Conservation (phyloP, 179 eudicot species). For the Drosera spatulata region DNA sequence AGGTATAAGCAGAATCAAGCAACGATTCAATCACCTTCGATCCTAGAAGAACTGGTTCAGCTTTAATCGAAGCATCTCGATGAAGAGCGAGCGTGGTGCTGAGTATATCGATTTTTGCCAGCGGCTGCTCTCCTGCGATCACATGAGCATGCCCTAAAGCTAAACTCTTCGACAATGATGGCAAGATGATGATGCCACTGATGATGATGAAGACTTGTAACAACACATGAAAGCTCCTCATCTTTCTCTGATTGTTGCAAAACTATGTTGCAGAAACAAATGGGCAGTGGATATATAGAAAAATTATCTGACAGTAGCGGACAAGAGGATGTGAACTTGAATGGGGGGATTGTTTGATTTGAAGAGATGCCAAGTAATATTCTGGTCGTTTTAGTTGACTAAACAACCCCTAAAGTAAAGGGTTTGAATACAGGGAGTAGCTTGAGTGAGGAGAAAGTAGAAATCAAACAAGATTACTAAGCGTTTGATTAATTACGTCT, state of each 20-base stretch:
- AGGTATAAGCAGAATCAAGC: background rate
- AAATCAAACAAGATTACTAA: no score
- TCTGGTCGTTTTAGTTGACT: no score
- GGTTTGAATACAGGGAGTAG: no score
- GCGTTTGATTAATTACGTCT: no score
- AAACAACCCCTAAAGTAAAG: no score
- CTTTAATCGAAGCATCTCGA: constrained; percentile 37
- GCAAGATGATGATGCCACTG: background rate
- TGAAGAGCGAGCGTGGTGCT: constrained; percentile 23
- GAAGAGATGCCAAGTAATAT: no score
- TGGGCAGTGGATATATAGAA: no score
- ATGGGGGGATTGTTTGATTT: no score
- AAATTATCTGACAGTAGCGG: no score
- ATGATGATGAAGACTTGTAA: constrained; percentile 2
- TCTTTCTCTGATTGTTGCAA: background rate
- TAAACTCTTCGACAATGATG: constrained; percentile 9
- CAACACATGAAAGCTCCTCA: constrained; percentile 1
- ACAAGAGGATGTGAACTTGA: no score
- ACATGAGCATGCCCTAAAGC: constrained; percentile 12
- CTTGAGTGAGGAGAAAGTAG: no score
- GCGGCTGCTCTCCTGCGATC: constrained; percentile 44
- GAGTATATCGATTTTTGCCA: constrained; percentile 55
- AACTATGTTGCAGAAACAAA: no score
- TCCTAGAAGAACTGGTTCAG: constrained; percentile 54
- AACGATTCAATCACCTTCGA: constrained; percentile 22